Evolutionary conservation across 495 filamentous ascomycete genomes (phyloP).

Genomic region (Talaromyces wortmannii): DNA sequence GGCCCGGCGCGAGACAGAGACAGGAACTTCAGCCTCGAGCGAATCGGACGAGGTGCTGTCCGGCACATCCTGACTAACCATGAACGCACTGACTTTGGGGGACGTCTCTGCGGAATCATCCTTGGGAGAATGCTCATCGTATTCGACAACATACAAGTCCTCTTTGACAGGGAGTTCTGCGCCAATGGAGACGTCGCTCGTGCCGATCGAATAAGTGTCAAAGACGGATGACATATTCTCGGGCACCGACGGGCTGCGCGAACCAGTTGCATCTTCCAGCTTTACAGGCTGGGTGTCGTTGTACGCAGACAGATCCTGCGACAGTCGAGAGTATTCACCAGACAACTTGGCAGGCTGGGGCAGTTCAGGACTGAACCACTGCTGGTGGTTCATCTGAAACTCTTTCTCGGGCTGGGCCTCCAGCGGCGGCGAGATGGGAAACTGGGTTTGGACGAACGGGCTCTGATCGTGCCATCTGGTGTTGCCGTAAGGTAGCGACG

Average conservation of each 20-base stretch:
- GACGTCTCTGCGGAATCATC: conserved; percentile 6
- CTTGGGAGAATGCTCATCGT: conserved; percentile 22
- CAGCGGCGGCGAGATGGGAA: conserved; percentile 6
- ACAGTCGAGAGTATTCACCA: neutral
- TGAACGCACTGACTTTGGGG: conserved; percentile 27
- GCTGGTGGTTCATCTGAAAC: neutral
- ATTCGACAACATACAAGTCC: conserved; percentile 12
- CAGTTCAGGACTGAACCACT: conserved; percentile 1
- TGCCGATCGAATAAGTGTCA: neutral
- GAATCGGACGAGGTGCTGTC: conserved; percentile 21
- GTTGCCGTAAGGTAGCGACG: neutral
- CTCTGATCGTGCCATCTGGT: neutral
- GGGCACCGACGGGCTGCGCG: conserved; percentile 1
- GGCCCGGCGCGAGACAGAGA: conserved; percentile 18
- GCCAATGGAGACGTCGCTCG: neutral
- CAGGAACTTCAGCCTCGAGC: conserved; percentile 15
- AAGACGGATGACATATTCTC: neutral
- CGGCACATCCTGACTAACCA: conserved; percentile 29
- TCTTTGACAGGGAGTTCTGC: conserved; percentile 11
- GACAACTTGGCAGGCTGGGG: neutral
- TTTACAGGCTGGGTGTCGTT: neutral
- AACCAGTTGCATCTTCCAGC: neutral
- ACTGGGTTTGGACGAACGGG: neutral
- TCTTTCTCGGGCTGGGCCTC: conserved; percentile 4
- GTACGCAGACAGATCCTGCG: neutral